Evolutionary conservation across 1,284 basidiomycete species (phyloP), one percentile per base, ranked within the genome.

Genomic region (Leccinum glutinopallens): DNA sequence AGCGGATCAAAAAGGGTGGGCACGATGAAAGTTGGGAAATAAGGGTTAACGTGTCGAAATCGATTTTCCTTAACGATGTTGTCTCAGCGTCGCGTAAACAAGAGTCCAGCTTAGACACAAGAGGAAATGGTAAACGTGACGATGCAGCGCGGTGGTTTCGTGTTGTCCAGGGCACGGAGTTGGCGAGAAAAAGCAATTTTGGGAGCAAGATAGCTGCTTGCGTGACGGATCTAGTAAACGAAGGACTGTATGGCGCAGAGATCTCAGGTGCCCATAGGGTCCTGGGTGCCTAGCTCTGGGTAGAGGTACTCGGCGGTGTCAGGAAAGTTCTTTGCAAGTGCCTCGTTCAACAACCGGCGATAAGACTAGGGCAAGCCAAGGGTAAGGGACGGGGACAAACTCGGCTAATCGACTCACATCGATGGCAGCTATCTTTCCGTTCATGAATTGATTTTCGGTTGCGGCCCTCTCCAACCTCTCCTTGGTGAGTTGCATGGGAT

Each of bases 371-470:
- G 35, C 7, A 61, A 49, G 25, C n/a, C 10, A 37, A 53, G 0
- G 58, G 56, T 60, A 49, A 65, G 64, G n/a, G 15, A 54, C 7
- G 33, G 2, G 19, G 53, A 43, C 17, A 57, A 46, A 39, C 29
- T 58, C 59, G n/a, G 43, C 43, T 19, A 62, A 58, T 32, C 57
- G 49, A 78, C 83, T 71, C 69, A 92, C 91, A 61, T 86, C 82
- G 35, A 94, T 83, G 4, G 91, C 90, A 55, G 85, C 82, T 55
- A 94, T 88, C 72, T 93, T 93, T n/a, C 90, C 92, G 73, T 93
- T 92, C 85, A 93, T 92, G 71, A 92, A 93, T 75, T 93, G 91
- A 73, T 94, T 94, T 77, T 93, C 92, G 1, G 90, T 90, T 25
- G 91, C 89, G 0, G 91, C 85, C 59, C 91, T 83, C 75, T 94